Evolutionary conservation across 108 stramenopile species (phyloP).

Genomic region (Cylindrotheca closterium): DNA sequence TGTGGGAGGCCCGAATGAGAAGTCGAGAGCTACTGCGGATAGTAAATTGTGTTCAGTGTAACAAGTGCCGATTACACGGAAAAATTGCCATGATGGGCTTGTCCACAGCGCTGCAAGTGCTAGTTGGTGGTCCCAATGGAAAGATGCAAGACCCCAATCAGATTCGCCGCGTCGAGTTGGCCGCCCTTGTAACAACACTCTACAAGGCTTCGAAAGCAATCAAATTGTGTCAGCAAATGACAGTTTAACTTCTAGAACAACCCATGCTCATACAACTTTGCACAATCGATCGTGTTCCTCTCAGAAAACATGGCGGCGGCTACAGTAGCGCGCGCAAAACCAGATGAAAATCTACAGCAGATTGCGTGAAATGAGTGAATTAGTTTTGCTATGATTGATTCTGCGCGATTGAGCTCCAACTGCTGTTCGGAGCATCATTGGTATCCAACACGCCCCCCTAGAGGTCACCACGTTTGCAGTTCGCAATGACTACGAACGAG

Average conservation of each 20-base stretch:
- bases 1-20: constrained; percentile 89
- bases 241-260: constrained; percentile 2
- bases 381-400: too few species aligned
- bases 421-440: too few species aligned
- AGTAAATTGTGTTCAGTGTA: constrained; percentile 98
- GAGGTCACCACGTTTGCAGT: too few species aligned
- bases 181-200: constrained; percentile 73
- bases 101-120: constrained; percentile 83
- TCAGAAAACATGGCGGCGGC: too few species aligned
- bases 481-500: too few species aligned
- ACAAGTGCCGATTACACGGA: constrained; percentile 93
- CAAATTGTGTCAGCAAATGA: constrained; percentile 69
- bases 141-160: constrained; percentile 62
- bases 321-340: too few species aligned
- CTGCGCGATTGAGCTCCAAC: too few species aligned
- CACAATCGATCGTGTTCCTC: background rate
- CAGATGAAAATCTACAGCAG: too few species aligned
- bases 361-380: too few species aligned
- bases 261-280: background rate
- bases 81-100: constrained; percentile 89
- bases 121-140: constrained; percentile 55
- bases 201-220: constrained; percentile 85
- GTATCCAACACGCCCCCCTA: too few species aligned
- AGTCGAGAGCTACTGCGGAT: constrained; percentile 88
- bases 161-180: constrained; percentile 84